These are phyloP conservation scores for Thraustochytrium striatum DNA, from an alignment of 352 stramenopile species.

Conservation along the genomic window DNA sequence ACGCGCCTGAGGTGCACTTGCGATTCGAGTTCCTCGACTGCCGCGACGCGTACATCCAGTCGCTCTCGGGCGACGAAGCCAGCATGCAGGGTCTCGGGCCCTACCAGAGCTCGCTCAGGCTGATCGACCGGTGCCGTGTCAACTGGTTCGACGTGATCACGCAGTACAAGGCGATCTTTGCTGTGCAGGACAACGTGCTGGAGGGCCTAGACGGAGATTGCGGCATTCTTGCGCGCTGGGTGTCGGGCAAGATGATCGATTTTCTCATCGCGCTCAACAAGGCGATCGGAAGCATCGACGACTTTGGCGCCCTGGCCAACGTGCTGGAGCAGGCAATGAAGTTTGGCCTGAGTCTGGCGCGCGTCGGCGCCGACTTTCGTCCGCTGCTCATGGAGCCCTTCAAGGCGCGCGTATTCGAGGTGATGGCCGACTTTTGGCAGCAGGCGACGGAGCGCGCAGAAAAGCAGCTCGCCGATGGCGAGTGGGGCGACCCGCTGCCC, in stretches of 20 bases:
- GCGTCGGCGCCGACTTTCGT: constrained; percentile 41
- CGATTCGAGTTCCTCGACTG: constrained; percentile 76
- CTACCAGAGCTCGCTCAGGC: constrained; percentile 74
- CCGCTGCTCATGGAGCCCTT: constrained; percentile 41
- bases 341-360: constrained; percentile 42
- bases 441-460: constrained; percentile 14
- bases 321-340: constrained; percentile 44
- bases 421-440: constrained; percentile 39
- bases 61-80: constrained; percentile 65
- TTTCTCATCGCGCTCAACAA: constrained; percentile 22
- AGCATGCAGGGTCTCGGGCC: constrained; percentile 63
- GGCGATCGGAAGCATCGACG: constrained; percentile 33
- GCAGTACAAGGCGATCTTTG: constrained; percentile 80
- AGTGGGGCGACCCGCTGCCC: constrained; percentile 26
- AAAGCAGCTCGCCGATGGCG: not conserved
- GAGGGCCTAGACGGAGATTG: constrained; percentile 27
- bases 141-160: constrained; percentile 84
- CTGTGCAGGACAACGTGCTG: constrained; percentile 22
- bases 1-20: constrained; percentile 69
- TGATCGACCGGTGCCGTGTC: constrained; percentile 76
- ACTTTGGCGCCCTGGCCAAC: constrained; percentile 35
- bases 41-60: constrained; percentile 61
- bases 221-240: constrained; percentile 39
- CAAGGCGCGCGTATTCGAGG: constrained; percentile 27
- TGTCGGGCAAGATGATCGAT: constrained; percentile 42